A percentile compares a stretch with the other conserved stretches of the same genome.
Conservation (phyloP, 2,329 filamentous ascomycete genomes). For the Chlorencoelia australis region DNA sequence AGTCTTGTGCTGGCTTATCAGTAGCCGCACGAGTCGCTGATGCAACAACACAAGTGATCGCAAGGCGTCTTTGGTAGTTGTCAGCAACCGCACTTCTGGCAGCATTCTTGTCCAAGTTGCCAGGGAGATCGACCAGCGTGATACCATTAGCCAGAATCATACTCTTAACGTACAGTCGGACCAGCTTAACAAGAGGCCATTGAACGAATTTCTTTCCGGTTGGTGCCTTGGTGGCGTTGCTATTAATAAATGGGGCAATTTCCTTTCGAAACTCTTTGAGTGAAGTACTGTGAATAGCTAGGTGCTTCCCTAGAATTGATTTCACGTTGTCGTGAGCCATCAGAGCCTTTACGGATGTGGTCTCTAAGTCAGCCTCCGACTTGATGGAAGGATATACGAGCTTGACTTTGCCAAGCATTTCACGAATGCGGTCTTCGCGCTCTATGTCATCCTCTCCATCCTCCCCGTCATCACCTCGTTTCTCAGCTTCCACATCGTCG, state of each 20-base stretch:
- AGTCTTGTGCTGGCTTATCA: constrained; percentile 11
- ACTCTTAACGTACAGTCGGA: constrained; percentile 8
- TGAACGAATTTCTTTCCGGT: not conserved
- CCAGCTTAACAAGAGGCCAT: constrained; percentile 17
- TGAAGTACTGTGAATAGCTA: not conserved
- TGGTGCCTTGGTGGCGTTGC: not conserved
- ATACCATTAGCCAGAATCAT: constrained; percentile 12
- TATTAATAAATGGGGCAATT: constrained; percentile 11
- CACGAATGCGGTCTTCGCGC: constrained; percentile 23
- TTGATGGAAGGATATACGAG: constrained; percentile 32
- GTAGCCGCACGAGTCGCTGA: constrained; percentile 5
- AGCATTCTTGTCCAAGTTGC: constrained; percentile 13
- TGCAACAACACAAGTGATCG: constrained; percentile 14
- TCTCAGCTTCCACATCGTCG: constrained; percentile 4
- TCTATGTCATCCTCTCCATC: constrained; percentile 25
- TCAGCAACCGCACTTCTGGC: constrained; percentile 12
- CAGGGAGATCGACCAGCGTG: constrained; percentile 16
- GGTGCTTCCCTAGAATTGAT: constrained; percentile 7
- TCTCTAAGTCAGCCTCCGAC: constrained; percentile 28
- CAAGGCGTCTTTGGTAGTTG: constrained; percentile 11
- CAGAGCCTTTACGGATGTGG: constrained; percentile 5
- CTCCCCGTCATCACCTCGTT: not conserved
- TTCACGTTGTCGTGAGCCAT: constrained; percentile 8
- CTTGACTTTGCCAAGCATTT: constrained; percentile 32
- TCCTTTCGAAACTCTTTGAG: constrained; percentile 2